Base-by-base conservation (phyloP, 768 basidiomycete genomes). In the Mycena galopus region DNA sequence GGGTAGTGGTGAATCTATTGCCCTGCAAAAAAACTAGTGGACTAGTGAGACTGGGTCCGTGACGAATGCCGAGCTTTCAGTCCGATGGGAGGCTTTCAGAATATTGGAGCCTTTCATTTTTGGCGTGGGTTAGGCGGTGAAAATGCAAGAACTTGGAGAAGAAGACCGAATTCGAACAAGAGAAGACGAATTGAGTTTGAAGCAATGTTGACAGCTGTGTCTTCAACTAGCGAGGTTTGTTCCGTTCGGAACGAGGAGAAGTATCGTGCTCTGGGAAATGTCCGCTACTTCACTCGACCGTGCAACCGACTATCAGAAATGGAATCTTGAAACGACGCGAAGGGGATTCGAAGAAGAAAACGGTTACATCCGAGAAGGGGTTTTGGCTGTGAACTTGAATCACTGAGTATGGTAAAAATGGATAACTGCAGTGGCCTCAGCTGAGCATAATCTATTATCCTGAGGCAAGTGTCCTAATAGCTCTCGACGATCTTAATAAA, bases 171-270 rank as follows among this genome's bases (percentile, higher is more conserved):
- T 47, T 21, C 8, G 65, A 67, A 58, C 30, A 32, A 37, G 29
- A 61, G 59, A 50, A 57, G 21, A 25, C 8, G 21, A 17, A 9
- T 66, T 68, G 58, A 44, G 67, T 68, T 68, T 60, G 30, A 58
- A 17, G 42, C 55, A 58, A 57, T 66, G 65, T 33, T 23, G 56
- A 60, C n/a, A 11, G 27, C 6, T 10, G 23, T 68, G 56, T 35
- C 66, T 4, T 16, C 21, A 57, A 42, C 53, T 56, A 57, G 39
- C 65, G 50, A 51, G 57, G 25, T n/a, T n/a, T 12, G 27, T n/a
- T 23, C 17, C n/a, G 57, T 35, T 21, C 11, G 33, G 23, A 29
- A 25, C 25, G 12, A 57, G 30, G 9, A 19, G 19, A 32, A 57
- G 16, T 47, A 8, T 33, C 57, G 33, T 6, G 12, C 32, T 16